Conservation (phyloP, 768 basidiomycete genomes). For the Lyophyllum shimeji region DNA sequence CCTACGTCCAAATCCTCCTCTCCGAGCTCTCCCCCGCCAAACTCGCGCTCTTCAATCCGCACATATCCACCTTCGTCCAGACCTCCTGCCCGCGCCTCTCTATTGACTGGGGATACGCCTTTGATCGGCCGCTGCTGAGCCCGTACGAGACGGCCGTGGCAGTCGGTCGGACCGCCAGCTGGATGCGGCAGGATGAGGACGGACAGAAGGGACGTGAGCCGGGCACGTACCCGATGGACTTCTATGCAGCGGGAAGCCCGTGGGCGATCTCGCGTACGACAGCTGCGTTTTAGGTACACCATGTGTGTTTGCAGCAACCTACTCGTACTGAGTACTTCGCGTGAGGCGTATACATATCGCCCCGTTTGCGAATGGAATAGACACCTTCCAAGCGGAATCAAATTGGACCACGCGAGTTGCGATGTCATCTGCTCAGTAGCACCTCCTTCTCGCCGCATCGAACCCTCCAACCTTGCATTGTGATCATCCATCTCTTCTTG, state of each 20-base stretch:
- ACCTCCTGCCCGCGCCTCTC: slow-evolving; percentile 95
- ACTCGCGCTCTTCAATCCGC: slow-evolving; percentile 75
- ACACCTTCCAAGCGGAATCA: neutral
- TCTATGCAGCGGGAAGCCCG: slow-evolving; percentile 79
- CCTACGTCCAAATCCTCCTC: slow-evolving; percentile 87
- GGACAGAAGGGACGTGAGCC: slow-evolving; percentile 21
- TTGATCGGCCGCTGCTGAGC: slow-evolving; percentile 81
- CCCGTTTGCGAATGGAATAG: neutral
- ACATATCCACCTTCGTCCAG: slow-evolving; percentile 90
- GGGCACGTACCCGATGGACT: slow-evolving; percentile 90
- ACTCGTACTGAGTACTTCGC: neutral
- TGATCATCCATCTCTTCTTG: neutral
- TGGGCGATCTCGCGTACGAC: slow-evolving; percentile 71
- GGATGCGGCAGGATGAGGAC: slow-evolving; percentile 47
- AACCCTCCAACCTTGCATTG: neutral
- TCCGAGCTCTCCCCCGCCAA: slow-evolving; percentile 98
- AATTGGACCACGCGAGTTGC: neutral
- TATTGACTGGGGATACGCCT: slow-evolving; percentile 99
- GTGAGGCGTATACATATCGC: neutral
- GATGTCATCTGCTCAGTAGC: neutral
- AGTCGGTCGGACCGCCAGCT: slow-evolving; percentile 64
- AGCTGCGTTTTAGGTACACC: slow-evolving; percentile 38
- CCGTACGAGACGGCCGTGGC: slow-evolving; percentile 94
- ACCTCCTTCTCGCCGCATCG: neutral
- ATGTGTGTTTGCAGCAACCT: neutral